Evolutionary conservation across 2,329 filamentous ascomycete genomes (phyloP).

Genomic region (Beauveria sp.): DNA sequence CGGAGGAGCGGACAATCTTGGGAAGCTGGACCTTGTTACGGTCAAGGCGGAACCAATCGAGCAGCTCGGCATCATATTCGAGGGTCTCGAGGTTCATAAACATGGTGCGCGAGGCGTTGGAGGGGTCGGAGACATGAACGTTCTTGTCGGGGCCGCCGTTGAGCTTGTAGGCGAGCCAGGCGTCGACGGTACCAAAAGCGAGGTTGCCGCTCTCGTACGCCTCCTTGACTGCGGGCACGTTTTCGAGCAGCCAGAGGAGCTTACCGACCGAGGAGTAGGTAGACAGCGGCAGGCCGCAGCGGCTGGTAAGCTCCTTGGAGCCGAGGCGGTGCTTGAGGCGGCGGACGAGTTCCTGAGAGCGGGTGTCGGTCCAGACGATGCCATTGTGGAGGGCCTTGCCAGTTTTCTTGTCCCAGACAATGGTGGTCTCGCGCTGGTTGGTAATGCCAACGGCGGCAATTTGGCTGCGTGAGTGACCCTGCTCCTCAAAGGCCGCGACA

Average conservation of each 20-base stretch:
- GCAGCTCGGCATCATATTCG: conserved; percentile 63
- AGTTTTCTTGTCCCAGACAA: conserved; percentile 71
- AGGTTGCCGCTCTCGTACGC: conserved; percentile 65
- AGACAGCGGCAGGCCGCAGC: conserved; percentile 71
- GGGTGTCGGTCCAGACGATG: conserved; percentile 81
- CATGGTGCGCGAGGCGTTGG: conserved; percentile 81
- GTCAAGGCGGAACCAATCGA: conserved; percentile 70
- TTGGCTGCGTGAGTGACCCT: conserved; percentile 58
- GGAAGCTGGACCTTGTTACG: conserved; percentile 61
- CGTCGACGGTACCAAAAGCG: conserved; percentile 73
- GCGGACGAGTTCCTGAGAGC: conserved; percentile 62
- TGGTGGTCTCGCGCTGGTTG: conserved; percentile 75
- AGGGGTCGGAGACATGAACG: conserved; percentile 67
- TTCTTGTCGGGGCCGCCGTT: conserved; percentile 61
- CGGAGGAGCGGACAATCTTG: conserved; percentile 69
- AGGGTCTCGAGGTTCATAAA: conserved; percentile 76
- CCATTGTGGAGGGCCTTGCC: conserved; percentile 73
- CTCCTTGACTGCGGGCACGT: conserved; percentile 57
- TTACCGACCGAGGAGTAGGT: conserved; percentile 78
- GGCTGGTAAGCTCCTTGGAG: conserved; percentile 56
- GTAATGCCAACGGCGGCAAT: conserved; percentile 74
- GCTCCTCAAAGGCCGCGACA: conserved; percentile 57
- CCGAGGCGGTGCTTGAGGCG: conserved; percentile 61
- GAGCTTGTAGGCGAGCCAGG: conserved; percentile 73
- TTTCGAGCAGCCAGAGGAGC: conserved; percentile 67